Percentiles rank a stretch among this genome's conserved stretches.
Evolutionary conservation across 2,329 filamentous ascomycete genomes (phyloP).

Genomic region (Diaporthe aspalathi): DNA sequence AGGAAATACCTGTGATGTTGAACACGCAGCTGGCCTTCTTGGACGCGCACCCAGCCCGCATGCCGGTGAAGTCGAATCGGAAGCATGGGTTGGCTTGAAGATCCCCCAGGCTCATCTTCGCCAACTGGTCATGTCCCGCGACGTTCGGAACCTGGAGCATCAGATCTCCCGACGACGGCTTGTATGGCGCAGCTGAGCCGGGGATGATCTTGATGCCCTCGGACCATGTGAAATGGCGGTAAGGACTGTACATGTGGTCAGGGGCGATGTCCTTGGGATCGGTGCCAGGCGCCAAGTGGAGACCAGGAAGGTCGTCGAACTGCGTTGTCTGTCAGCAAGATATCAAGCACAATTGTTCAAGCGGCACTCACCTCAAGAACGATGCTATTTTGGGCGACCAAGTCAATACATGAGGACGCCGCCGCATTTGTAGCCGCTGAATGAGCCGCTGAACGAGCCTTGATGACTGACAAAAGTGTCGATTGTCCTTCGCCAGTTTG

Average conservation of each 20-base stretch:
- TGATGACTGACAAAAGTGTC: conserved; percentile 16
- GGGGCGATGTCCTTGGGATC: conserved; percentile 20
- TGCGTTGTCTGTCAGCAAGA: conserved; percentile 32
- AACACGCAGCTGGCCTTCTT: conserved; percentile 49
- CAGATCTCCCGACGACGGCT: conserved; percentile 46
- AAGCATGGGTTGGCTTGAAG: conserved; percentile 43
- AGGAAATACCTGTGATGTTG: conserved; percentile 50
- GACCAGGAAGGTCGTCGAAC: conserved; percentile 42
- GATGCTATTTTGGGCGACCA: conserved; percentile 30
- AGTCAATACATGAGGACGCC: conserved; percentile 34
- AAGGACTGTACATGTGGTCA: conserved; percentile 41
- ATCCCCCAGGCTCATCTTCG: conserved; percentile 44
- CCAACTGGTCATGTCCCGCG: not conserved
- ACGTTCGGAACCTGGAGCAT: conserved; percentile 45
- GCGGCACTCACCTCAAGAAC: conserved; percentile 39
- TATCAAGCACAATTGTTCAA: no score
- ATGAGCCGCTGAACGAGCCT: conserved; percentile 26
- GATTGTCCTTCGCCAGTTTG: conserved; percentile 11
- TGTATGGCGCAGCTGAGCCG: conserved; percentile 45
- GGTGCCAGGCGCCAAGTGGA: conserved; percentile 14
- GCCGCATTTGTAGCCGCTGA: not conserved
- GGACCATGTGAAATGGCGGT: conserved; percentile 50
- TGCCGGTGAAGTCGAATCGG: conserved; percentile 52
- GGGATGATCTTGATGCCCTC: conserved; percentile 49
- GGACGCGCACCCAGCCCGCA: conserved; percentile 54